Conservation (phyloP, 2,329 filamentous ascomycete species). For the Ceratocystis ficicola region DNA sequence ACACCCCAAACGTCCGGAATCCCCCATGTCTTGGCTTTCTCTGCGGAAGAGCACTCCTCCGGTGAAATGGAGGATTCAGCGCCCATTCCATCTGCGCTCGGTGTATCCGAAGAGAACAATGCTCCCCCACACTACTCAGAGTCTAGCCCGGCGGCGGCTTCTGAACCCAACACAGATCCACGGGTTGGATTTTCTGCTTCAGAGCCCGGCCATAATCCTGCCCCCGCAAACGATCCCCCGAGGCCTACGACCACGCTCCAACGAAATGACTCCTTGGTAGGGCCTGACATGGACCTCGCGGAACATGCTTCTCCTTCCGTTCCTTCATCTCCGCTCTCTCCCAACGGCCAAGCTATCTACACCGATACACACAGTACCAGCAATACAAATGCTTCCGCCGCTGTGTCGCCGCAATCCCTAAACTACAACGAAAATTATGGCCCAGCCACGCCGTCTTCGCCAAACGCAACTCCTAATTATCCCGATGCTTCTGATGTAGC, state of each 20-base stretch:
- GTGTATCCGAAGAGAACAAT: not conserved
- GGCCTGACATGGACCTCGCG: not conserved
- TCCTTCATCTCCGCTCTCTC: not conserved
- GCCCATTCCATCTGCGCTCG: not conserved
- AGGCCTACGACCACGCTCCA: not conserved
- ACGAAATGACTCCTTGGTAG: not conserved
- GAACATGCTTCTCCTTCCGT: not conserved
- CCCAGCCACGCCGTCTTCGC: not conserved
- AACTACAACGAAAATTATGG: not conserved
- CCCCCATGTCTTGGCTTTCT: too few relatives aligned
- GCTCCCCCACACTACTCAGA: not conserved
- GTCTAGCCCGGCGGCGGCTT: not conserved
- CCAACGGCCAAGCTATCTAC: not conserved
- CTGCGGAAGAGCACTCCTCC: not conserved
- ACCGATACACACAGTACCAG: not conserved
- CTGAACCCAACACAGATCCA: not conserved
- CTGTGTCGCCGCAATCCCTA: not conserved
- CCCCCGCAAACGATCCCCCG: not conserved
- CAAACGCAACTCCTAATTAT: not conserved
- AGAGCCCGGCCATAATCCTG: not conserved
- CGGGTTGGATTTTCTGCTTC: too few relatives aligned
- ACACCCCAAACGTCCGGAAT: conserved; percentile 5
- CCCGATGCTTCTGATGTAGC: not conserved
- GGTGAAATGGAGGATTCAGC: not conserved
- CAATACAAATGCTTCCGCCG: not conserved